phyloP scores from a whole-genome alignment of 306 rosid genomes.

The Lathyrus oleraceus region DNA sequence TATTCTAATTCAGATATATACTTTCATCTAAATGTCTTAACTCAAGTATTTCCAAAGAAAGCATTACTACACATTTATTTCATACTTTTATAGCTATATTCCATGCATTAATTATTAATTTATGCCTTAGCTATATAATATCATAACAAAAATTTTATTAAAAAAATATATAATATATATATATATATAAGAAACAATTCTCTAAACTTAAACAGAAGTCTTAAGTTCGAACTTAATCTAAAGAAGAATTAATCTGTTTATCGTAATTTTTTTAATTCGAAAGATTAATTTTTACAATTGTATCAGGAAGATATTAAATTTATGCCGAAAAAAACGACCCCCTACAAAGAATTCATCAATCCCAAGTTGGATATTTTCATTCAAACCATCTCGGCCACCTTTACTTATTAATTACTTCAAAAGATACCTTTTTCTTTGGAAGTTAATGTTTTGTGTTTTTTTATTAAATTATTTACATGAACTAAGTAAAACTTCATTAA shows the following conservation, averaged over 20 bases:
- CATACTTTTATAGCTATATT: constrained; percentile 2
- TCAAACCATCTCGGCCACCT: neutral
- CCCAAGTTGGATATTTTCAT: constrained; percentile 12
- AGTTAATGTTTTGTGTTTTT: constrained; percentile 13
- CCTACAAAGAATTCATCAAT: constrained; percentile 10
- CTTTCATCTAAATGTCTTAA: neutral
- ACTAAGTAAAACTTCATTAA: neutral
- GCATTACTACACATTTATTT: neutral
- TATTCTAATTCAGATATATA: neutral
- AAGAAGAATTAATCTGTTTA: no score
- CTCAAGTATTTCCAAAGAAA: neutral
- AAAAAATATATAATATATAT: neutral
- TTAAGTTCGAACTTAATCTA: no score
- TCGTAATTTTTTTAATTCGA: no score
- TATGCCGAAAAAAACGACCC: neutral
- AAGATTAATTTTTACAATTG: no score
- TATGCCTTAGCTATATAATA: constrained; percentile 7
- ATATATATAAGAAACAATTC: neutral
- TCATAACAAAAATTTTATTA: neutral
- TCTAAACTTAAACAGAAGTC: no score
- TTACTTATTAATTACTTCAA: constrained; percentile 23
- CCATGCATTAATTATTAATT: neutral
- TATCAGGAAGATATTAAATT: no score
- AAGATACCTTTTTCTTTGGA: constrained; percentile 31
- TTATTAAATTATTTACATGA: neutral